Base-by-base conservation (phyloP, 768 basidiomycete genomes). In the Russula brevipes region DNA sequence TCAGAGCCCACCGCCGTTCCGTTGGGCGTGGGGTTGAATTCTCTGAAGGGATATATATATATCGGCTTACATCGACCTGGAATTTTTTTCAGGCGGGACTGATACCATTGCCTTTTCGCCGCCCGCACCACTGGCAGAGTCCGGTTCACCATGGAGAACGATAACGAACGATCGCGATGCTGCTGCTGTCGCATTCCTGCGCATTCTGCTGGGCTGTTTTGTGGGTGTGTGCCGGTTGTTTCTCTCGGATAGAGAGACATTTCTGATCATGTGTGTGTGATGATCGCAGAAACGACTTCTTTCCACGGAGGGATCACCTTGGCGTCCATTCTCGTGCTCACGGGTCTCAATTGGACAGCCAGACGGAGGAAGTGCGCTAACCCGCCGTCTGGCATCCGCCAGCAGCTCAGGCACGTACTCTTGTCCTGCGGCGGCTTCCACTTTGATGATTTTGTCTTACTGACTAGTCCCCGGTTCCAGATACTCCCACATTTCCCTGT, bases 401-500 rank as follows among this genome's bases (percentile, higher is more conserved):
- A 69, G 65, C 56, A 49, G 59, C 58, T 64, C 61, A 54, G 57
- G 60, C 57, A 59, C 31, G 33, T 55, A 2, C 54, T 1, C 33
- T 41, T 54, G 10, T 33, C 17, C 4, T 54, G 36, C 16, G 8
- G 45, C 44, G 36, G 31, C 14, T n/a, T 52, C 51, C 9, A 14
- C 33, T 31, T n/a, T 5, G 31, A 19, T 33, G 36, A 24, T 19
- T 10, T 36, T 19, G 33, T 51, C 35, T 57, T 46, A 33, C 35
- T 12, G 35, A 30, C 30, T 12, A 39, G 36, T 17, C 14, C 39
- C 6, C 10, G 1, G 39, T n/a, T n/a, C 14, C 65, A 89, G 89
- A 67, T 80, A 86, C 57, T 87, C 88, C 0, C 80, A 91, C 41
- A 81, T 94, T 45, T 86, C 91, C 3, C 78, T 94, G n/a, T 84